A percentile compares a stretch with the other conserved stretches of the same genome.
Conservation (phyloP, 2,329 filamentous ascomycete genomes). For the Clonostachys chloroleuca region DNA sequence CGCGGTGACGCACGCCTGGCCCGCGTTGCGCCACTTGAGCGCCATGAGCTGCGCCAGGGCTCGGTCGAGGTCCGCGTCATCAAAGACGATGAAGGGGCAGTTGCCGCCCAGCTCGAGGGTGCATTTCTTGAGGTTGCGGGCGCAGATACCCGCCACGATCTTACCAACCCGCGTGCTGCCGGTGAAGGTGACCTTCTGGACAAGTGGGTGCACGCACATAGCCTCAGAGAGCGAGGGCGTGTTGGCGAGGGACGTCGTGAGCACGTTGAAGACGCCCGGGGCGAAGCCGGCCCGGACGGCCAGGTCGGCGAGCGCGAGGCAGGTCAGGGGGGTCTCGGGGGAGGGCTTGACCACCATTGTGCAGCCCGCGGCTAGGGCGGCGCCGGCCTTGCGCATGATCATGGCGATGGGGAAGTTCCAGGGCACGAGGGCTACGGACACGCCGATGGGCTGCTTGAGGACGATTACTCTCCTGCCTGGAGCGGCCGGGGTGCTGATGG, state of each 20-base stretch:
- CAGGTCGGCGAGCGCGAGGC: conserved; percentile 76
- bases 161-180: conserved; percentile 42
- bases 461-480: conserved; percentile 18
- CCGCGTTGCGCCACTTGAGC: conserved; percentile 64
- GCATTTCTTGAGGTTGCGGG: conserved; percentile 64
- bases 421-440: conserved; percentile 10
- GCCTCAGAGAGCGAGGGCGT: conserved; percentile 70
- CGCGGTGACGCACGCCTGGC: conserved; percentile 61
- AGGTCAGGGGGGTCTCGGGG: conserved; percentile 80
- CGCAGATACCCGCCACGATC: conserved; percentile 61
- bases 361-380: conserved; percentile 62
- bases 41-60: conserved; percentile 60
- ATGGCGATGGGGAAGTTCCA: conserved; percentile 50
- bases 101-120: conserved; percentile 64
- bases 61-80: conserved; percentile 62
- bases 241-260: conserved; percentile 64
- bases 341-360: conserved; percentile 80
- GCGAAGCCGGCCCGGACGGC: conserved; percentile 78
- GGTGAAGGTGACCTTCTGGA: conserved; percentile 69
- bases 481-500: conserved; percentile 46
- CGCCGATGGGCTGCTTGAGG: conserved; percentile 3
- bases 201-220: conserved; percentile 11
- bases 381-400: conserved; percentile 23
- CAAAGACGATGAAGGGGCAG: conserved; percentile 45
- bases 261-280: conserved; percentile 77